phyloP scores from a whole-genome alignment of 768 basidiomycete species.

The Leccinellum luteum region DNA sequence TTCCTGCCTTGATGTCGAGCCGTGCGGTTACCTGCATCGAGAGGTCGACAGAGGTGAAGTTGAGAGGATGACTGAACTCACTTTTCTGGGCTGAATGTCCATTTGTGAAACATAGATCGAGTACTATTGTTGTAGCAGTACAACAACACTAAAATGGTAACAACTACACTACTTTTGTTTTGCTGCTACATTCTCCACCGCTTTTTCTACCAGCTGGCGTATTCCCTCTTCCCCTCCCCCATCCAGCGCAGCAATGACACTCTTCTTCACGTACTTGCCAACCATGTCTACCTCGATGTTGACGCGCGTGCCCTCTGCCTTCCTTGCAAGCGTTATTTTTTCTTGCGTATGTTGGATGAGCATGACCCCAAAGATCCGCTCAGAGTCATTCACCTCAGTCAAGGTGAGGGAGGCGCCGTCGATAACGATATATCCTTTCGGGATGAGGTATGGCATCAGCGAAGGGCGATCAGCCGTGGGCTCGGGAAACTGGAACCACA shows the following conservation, averaged over 20 bases:
- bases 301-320: conserved; percentile 74
- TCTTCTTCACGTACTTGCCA: conserved; percentile 88
- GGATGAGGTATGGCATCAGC: conserved; percentile 79
- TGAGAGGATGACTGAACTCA: conserved; percentile 20
- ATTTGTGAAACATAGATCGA: conserved; percentile 22
- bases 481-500: conserved; percentile 74
- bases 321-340: conserved; percentile 78
- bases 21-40: conserved; percentile 51
- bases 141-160: conserved; percentile 1
- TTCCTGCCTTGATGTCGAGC: conserved; percentile 39
- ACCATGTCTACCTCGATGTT: conserved; percentile 97
- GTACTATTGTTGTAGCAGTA: neutral
- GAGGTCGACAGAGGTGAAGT: conserved; percentile 10
- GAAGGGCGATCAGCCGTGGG: conserved; percentile 57
- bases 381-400: conserved; percentile 67
- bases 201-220: conserved; percentile 50
- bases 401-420: conserved; percentile 94
- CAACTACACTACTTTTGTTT: conserved; percentile 18
- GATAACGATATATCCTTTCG: conserved; percentile 92
- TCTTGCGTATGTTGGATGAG: conserved; percentile 92
- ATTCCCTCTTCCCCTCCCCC: conserved; percentile 51
- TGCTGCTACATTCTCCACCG: conserved; percentile 57
- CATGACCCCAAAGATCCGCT: conserved; percentile 82
- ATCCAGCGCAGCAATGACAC: conserved; percentile 65
- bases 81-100: conserved; percentile 47